Evolutionary conservation across 1,284 basidiomycete genomes (phyloP).

Genomic region (Melanopsichium pennsylvanicum): DNA sequence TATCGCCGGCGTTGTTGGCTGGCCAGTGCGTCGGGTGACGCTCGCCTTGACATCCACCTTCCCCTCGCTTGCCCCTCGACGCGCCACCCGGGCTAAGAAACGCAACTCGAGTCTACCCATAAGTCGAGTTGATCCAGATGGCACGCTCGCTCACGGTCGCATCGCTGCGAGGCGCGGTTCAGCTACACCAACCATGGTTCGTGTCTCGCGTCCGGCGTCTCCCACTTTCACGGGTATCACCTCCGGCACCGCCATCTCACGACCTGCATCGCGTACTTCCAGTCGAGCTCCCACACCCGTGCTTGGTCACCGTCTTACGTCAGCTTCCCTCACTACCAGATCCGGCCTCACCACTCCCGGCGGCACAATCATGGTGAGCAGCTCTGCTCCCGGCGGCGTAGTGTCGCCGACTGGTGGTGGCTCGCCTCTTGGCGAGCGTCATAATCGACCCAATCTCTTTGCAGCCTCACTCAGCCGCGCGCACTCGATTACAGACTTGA

Average conservation of each 20-base stretch:
- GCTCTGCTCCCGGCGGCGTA: constrained; percentile 3
- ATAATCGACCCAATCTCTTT: constrained; percentile 20
- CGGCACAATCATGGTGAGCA: constrained; percentile 9
- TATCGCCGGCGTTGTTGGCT: constrained; percentile 19
- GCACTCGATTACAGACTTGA: constrained; percentile 35
- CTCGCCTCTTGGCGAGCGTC: constrained; percentile 35
- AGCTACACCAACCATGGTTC: constrained; percentile 25
- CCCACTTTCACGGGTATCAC: constrained; percentile 31
- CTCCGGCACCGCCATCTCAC: constrained; percentile 35
- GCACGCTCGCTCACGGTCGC: constrained; percentile 14
- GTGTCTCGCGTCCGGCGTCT: constrained; percentile 37
- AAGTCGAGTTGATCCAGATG: constrained; percentile 12
- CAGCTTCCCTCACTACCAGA: constrained; percentile 26
- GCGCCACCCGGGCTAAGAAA: constrained; percentile 25
- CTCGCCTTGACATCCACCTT: constrained; percentile 23
- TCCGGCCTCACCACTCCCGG: constrained; percentile 23
- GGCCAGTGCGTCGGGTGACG: constrained; percentile 36
- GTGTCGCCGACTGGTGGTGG: constrained; percentile 28
- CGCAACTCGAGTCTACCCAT: constrained; percentile 34
- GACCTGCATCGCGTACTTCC: constrained; percentile 41
- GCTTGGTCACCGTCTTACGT: constrained; percentile 44
- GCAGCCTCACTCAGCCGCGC: constrained; percentile 36
- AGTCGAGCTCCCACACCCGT: constrained; percentile 46
- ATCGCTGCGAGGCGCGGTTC: constrained; percentile 34
- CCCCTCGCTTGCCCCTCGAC: constrained; percentile 28